Percentiles rank a stretch among this genome's conserved stretches.
phyloP scores from a whole-genome alignment of 768 basidiomycete genomes.

The Glaciozyma martinii region DNA sequence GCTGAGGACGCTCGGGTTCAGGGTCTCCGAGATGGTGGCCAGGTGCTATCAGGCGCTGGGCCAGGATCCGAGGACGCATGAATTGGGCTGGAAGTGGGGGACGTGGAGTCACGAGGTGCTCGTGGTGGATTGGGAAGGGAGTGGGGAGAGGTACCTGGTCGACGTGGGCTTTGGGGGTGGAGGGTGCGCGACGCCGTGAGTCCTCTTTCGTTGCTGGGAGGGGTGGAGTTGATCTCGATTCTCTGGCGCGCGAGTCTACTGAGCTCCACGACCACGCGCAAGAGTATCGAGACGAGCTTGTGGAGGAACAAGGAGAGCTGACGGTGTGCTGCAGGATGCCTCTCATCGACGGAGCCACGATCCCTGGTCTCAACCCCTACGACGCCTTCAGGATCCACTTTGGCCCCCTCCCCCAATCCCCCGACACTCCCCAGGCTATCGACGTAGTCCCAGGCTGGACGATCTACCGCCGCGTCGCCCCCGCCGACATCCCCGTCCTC shows the following conservation, averaged over 20 bases:
- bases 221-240: neutral
- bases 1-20: slow-evolving; percentile 15
- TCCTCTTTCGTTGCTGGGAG: neutral
- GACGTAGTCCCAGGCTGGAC: slow-evolving; percentile 26
- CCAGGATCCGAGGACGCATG: slow-evolving; percentile 17
- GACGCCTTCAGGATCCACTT: slow-evolving; percentile 15
- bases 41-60: slow-evolving; percentile 17
- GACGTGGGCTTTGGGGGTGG: slow-evolving; percentile 1
- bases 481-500: slow-evolving; percentile 2
- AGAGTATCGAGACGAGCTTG: no score
- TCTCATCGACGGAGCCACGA: neutral
- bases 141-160: slow-evolving; percentile 15
- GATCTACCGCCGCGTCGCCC: slow-evolving; percentile 19
- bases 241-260: no score
- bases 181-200: slow-evolving; percentile 4
- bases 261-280: no score
- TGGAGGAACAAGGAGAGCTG: no score
- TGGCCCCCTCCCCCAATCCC: slow-evolving; percentile 6
- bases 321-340: neutral
- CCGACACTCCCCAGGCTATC: slow-evolving; percentile 8
- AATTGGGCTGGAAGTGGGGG: slow-evolving; percentile 24
- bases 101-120: slow-evolving; percentile 20
- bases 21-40: slow-evolving; percentile 12
- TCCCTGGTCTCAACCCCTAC: slow-evolving; percentile 15
- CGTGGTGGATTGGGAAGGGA: slow-evolving; percentile 18